Evolutionary conservation across 768 basidiomycete species (phyloP), one percentile per base, ranked within the genome.

Genomic region (Suillus brevipes): DNA sequence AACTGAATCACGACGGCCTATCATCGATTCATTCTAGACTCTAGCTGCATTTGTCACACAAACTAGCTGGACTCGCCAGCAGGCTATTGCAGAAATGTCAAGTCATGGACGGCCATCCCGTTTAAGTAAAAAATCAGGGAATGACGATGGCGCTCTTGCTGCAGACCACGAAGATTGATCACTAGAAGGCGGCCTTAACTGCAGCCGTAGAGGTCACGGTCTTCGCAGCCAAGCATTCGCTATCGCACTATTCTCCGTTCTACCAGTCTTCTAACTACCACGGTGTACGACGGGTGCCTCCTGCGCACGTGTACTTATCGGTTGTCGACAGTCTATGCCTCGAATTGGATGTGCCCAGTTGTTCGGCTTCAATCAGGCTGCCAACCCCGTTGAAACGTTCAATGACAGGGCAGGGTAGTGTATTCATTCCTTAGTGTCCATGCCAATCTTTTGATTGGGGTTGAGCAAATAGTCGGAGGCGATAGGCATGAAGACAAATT

Each of bases 21-120:
- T 66, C 31, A 23, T 20, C 3, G 3, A 12, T 42, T 34, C 2
- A 1, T 18, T 42, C 36, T 52, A 81, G 79, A 76, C 81, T 9
- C 36, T 80, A 14, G 72, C 60, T 40, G 72, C 66, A 4, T 73
- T 81, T 8, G 71, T 80, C 34, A 69, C 66, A 20, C 80, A 81
- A 60, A 75, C 77, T 20, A 70, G 71, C 25, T 58, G 71, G 20
- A 72, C 69, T 16, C 73, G 79, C 52, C 74, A 66, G 13, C 71
- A 74, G 61, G 80, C 76, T n/a, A 47, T 81, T 3, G 65, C 63
- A 57, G 36, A 57, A 37, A 37, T 57, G 56, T 57, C 56, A 2
- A 57, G 56, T 37, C 56, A 57, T 16, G 36, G 36, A 37, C 14
- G 56, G n/a, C 3, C 36, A 14, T 57, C 36, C 13, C 20, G 23